phyloP scores from a whole-genome alignment of 371 early-diverging fungal species.

The Rhizopus microsporus region DNA sequence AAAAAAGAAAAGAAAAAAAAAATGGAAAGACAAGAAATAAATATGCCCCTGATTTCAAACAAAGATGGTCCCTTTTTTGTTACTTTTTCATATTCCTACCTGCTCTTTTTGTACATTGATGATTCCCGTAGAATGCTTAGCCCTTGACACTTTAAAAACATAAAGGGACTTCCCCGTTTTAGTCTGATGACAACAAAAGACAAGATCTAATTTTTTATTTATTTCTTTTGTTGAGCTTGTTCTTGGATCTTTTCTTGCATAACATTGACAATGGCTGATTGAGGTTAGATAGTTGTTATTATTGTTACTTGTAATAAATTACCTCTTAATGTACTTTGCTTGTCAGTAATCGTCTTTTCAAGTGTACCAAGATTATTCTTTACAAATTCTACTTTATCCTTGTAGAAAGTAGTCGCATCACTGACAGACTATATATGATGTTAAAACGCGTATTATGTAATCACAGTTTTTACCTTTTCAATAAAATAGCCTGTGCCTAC shows the following conservation, averaged over 20 bases:
- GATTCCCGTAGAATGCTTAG: no score
- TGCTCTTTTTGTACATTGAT: no score
- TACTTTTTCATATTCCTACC: no score
- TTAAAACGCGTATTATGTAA: neutral
- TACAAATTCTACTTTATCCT: slow-evolving; percentile 73
- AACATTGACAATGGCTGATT: slow-evolving; percentile 44
- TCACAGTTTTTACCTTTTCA: slow-evolving; percentile 70
- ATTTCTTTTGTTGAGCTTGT: slow-evolving; percentile 32
- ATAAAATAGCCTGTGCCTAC: slow-evolving; percentile 96
- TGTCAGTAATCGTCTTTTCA: slow-evolving; percentile 73
- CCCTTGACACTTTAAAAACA: neutral
- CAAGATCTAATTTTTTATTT: neutral
- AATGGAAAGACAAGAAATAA: neutral
- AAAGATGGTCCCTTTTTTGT: no score
- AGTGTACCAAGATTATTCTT: slow-evolving; percentile 73
- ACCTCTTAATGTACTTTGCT: slow-evolving; percentile 78
- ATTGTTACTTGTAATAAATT: slow-evolving; percentile 9
- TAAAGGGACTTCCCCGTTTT: neutral
- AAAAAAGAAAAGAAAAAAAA: slow-evolving; percentile 11
- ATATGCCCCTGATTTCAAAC: no score
- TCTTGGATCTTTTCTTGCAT: slow-evolving; percentile 55
- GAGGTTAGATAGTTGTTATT: neutral
- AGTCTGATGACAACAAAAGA: neutral
- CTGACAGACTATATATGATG: slow-evolving; percentile 53
- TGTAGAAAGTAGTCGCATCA: slow-evolving; percentile 79